phyloP scores from a whole-genome alignment of 768 basidiomycete genomes.

The Boletus rubropictus region DNA sequence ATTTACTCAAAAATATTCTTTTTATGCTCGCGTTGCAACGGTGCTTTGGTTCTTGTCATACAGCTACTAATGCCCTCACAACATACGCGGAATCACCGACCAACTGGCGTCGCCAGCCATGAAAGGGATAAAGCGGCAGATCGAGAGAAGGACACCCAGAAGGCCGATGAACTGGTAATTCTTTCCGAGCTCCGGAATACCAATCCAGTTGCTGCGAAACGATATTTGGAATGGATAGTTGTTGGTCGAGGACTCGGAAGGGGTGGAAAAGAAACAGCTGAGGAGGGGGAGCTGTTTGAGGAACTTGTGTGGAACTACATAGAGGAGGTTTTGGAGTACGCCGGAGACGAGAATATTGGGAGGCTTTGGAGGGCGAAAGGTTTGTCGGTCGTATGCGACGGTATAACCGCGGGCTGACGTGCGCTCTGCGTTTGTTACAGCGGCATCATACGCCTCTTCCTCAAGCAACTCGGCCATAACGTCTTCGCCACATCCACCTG shows the following conservation, averaged over 20 bases:
- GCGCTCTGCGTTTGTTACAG: slow-evolving; percentile 27
- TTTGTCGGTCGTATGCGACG: slow-evolving; percentile 18
- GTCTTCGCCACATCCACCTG: slow-evolving; percentile 5
- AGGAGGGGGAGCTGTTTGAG: slow-evolving; percentile 46
- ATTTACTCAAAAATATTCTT: background rate
- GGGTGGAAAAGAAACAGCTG: slow-evolving; percentile 18
- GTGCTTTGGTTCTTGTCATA: background rate
- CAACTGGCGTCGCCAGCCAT: slow-evolving; percentile 16
- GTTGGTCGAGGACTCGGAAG: slow-evolving; percentile 47
- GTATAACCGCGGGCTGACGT: background rate
- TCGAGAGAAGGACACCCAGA: slow-evolving; percentile 18
- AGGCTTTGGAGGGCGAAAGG: slow-evolving; percentile 74
- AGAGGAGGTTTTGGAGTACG: slow-evolving; percentile 43
- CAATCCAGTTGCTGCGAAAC: slow-evolving; percentile 44
- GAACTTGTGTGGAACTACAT: slow-evolving; percentile 56
- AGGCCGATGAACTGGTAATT: slow-evolving; percentile 22
- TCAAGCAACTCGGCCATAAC: slow-evolving; percentile 4
- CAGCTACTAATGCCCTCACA: slow-evolving; percentile 23
- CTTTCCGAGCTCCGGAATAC: slow-evolving; percentile 26
- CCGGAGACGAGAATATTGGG: slow-evolving; percentile 45
- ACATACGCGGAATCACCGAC: slow-evolving; percentile 16
- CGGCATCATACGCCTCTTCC: slow-evolving; percentile 46
- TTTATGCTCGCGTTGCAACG: background rate
- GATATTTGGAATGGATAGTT: slow-evolving; percentile 78
- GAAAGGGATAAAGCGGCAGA: slow-evolving; percentile 22